A percentile compares a stretch with the other conserved stretches of the same genome.
Evolutionary conservation across 106 monocot species (phyloP).

Genomic region (Amphibolis antarctica): DNA sequence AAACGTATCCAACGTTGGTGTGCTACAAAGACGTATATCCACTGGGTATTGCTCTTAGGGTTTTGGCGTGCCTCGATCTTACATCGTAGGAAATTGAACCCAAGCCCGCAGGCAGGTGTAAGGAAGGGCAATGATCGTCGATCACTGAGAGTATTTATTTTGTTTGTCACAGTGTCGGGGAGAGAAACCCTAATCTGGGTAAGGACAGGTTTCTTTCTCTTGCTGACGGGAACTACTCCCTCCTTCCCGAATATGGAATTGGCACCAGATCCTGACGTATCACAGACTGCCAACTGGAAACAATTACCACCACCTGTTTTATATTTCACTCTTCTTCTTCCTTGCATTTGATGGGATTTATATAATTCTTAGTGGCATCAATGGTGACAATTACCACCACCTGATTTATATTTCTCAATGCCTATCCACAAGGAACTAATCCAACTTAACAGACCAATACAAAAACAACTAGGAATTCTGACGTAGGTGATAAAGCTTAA

Average conservation of each 20-base stretch:
- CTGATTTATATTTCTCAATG: no score
- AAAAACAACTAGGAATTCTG: no score
- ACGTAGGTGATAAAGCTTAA: no score
- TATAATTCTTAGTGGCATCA: no score
- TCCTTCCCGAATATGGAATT: slow-evolving; percentile 1
- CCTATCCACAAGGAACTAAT: no score
- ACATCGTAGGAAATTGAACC: neutral
- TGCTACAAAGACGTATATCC: neutral
- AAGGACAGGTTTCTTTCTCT: neutral
- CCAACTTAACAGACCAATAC: no score
- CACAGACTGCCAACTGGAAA: slow-evolving; percentile 1
- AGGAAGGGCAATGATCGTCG: slow-evolving; percentile 2
- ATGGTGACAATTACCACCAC: neutral
- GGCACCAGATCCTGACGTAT: slow-evolving; percentile 6
- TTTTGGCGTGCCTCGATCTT: neutral
- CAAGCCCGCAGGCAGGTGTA: no score
- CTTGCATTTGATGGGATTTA: neutral
- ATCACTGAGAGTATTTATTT: slow-evolving; percentile 1
- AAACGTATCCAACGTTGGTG: no score
- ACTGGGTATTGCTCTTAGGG: neutral
- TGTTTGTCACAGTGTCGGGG: slow-evolving; percentile 9
- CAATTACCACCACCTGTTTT: neutral
- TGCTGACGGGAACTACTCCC: neutral
- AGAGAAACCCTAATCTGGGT: slow-evolving; percentile 9
- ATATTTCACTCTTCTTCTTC: neutral